These are phyloP conservation scores for Xerocomus minutiporus DNA, from an alignment of 1,284 basidiomycete species.

Conservation along the genomic window DNA sequence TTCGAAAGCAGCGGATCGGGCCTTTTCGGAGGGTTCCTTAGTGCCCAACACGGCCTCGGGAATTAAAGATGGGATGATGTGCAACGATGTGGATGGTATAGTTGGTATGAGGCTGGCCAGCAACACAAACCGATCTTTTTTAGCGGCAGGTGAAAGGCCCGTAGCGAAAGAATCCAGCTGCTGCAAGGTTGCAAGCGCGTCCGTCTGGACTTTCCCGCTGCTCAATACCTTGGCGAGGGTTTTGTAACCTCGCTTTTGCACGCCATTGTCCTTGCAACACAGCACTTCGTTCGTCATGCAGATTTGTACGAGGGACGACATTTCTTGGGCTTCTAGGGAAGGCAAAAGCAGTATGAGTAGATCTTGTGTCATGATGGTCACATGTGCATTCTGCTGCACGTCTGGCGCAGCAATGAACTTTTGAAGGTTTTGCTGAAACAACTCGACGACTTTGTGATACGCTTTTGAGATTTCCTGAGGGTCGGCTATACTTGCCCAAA, in stretches of 20 bases:
- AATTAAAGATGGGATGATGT: conserved; percentile 84
- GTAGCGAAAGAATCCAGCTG: conserved; percentile 62
- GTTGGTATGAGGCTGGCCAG: conserved; percentile 69
- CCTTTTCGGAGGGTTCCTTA: conserved; percentile 95
- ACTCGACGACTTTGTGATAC: conserved; percentile 72
- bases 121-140: conserved; percentile 87
- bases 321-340: conserved; percentile 60
- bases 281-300: conserved; percentile 60
- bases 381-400: conserved; percentile 34
- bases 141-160: conserved; percentile 78
- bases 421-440: conserved; percentile 73
- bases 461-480: conserved; percentile 74
- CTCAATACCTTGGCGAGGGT: conserved; percentile 74
- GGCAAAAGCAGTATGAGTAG: conserved; percentile 85
- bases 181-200: conserved; percentile 46
- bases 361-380: conserved; percentile 77
- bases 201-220: conserved; percentile 46
- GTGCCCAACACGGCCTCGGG: conserved; percentile 97
- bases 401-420: conserved; percentile 30
- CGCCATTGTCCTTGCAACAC: conserved; percentile 73
- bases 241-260: conserved; percentile 96
- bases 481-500: conserved; percentile 83
- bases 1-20: conserved; percentile 86
- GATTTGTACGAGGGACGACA: conserved; percentile 59
- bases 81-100: conserved; percentile 71